Evolutionary conservation across 2,329 filamentous ascomycete genomes (phyloP).

Genomic region (Epichloe amarillans): DNA sequence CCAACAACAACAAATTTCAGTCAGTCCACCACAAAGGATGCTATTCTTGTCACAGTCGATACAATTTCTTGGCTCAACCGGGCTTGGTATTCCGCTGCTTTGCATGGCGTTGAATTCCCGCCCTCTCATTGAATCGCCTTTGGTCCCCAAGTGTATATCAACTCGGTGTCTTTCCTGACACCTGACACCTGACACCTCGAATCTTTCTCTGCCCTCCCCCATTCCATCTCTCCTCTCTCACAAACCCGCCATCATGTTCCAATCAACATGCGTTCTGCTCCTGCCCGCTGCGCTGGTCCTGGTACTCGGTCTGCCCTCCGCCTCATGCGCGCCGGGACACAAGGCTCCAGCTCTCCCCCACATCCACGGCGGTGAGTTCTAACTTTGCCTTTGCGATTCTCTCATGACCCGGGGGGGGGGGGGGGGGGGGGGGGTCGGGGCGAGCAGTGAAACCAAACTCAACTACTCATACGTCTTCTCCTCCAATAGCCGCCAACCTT

Average conservation of each 20-base stretch:
- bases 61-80: no score
- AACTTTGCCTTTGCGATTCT: no score
- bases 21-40: background rate
- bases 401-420: no score
- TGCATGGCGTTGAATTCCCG: background rate
- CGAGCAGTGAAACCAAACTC: background rate
- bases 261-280: conserved; percentile 20
- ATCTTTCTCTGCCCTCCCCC: no score
- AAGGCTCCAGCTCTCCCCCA: background rate
- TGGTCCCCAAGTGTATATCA: conserved; percentile 5
- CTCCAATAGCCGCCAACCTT: conserved; percentile 27
- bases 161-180: conserved; percentile 5
- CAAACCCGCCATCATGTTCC: conserved; percentile 16
- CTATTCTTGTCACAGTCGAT: conserved; percentile 8
- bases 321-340: conserved; percentile 9
- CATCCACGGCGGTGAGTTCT: conserved; percentile 1
- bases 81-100: background rate
- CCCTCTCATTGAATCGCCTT: background rate
- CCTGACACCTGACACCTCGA: no score
- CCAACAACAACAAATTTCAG: conserved; percentile 5
- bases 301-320: conserved; percentile 16
- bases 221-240: no score
- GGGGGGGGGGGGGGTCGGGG: no score
- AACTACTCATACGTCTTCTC: background rate
- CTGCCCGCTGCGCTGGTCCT: conserved; percentile 20